Evolutionary conservation across 139 green algal genomes (phyloP).

Genomic region (Chlorella sp.): DNA sequence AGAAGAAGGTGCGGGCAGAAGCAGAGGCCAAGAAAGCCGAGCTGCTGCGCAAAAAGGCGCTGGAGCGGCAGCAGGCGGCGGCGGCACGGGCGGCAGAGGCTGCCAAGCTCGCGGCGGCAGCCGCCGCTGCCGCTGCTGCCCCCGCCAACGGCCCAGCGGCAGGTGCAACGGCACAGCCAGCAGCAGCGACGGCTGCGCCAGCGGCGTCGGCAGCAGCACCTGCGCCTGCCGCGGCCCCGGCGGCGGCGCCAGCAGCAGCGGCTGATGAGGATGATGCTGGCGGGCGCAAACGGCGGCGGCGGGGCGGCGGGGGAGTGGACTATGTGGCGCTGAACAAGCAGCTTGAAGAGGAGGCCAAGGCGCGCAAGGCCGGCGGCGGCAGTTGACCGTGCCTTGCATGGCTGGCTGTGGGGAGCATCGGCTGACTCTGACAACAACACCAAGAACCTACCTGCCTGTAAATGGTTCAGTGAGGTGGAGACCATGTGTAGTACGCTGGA

Average conservation of each 20-base stretch:
- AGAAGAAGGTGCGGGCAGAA: constrained; percentile 38
- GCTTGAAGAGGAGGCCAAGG: constrained; percentile 61
- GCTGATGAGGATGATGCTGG: constrained; percentile 33
- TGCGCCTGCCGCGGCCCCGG: background rate
- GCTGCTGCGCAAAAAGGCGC: background rate
- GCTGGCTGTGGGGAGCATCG: background rate
- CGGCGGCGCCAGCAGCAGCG: background rate
- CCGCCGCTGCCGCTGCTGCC: background rate
- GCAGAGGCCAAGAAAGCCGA: background rate
- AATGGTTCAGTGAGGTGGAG: no score
- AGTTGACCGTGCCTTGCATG: background rate
- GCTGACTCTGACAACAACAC: no score
- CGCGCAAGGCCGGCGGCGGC: constrained; percentile 6
- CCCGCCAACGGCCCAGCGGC: no score
- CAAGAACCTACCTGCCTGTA: no score
- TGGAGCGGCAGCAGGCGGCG: background rate
- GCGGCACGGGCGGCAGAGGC: background rate
- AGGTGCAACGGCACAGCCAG: background rate
- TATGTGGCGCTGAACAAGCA: constrained; percentile 79
- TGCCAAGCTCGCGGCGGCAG: background rate
- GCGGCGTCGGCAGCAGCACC: background rate
- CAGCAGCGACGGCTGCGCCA: background rate
- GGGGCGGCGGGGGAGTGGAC: constrained; percentile 60
- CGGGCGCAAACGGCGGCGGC: constrained; percentile 54
- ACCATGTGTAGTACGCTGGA: no score